Evolutionary conservation across 768 basidiomycete genomes (phyloP), one percentile per base, ranked within the genome.

Genomic region (Porpolomopsis calyptriformis): DNA sequence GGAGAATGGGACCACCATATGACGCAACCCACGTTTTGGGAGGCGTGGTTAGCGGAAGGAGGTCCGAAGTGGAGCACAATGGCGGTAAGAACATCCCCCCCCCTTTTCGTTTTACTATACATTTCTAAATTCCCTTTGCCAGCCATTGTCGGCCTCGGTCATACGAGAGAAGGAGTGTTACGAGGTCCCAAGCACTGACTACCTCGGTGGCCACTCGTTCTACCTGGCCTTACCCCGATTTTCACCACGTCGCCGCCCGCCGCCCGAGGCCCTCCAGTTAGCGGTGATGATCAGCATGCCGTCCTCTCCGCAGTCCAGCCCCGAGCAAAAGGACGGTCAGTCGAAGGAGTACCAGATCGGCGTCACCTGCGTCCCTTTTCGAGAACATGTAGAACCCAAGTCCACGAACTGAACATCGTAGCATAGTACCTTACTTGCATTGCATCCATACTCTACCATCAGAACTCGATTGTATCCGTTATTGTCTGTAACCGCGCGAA

Each of bases 241-340:
- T n/a, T n/a, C n/a, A n/a, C n/a, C n/a, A n/a, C n/a, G n/a, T n/a
- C n/a, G n/a, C n/a, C n/a, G n/a, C n/a, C n/a, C n/a, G 20, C 23
- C 46, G 25, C 57, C 59, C 5, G 54, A 60, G 18, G 52, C 58
- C 8, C 27, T 65, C n/a, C 64, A 71, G 40, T 57, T 76, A 16
- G 66, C 65, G 0, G 63, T 75, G 27, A 57, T 76, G 60, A 65
- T 77, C 33, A 60, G 58, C 10, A 75, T 77, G 73, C 76, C 76
- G 6, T 18, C 34, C 23, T 29, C 39, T 37, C 40, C 10, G 9
- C 11, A 19, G 31, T 27, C 14, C 31, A n/a, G n/a, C n/a, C n/a
- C n/a, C n/a, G n/a, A n/a, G n/a, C 24, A 26, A 18, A 12, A 12
- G 7, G 8, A 18, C 9, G 27, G 25, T 20, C n/a, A 22, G 16